Base-by-base conservation (phyloP, 805 yeast genomes). In the Citeromyces matritensis region DNA sequence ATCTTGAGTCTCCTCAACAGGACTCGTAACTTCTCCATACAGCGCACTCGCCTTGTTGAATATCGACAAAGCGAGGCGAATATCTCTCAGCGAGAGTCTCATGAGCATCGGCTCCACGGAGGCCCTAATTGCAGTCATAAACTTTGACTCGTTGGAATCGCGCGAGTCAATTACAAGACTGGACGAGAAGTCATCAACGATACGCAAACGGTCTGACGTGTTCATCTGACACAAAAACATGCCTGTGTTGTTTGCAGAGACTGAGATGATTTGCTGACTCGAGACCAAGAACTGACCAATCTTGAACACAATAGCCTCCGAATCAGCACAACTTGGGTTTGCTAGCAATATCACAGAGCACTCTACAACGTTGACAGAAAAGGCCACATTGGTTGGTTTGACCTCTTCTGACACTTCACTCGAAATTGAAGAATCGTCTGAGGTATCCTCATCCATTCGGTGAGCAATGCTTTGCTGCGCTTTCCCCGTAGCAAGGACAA, bases 281-380 rank as follows among this genome's bases (percentile, higher is more conserved):
- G 88, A 66, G 3, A 82, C 47, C 29, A 77, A 55, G 3, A 85
- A 52, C 44, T 86, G 95, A 36, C 79, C 93, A 9, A 85, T 72
- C 44, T 82, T 81, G 57, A 91, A 78, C 2, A 88, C 95, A 37
- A 88, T 67, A 0, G 97, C 97, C 43, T 86, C 94, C 0, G 94
- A 71, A 37, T 73, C 64, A 2, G 53, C 47, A 6, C 63, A 58
- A 1, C 76, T 63, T 0, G 95, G 82, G 47, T 88, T 81, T 0
- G 95, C 94, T 27, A 91, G 53, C 21, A 91, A 53, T 12, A 83
- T 71, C 12, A 88, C 60, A 0, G 94, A 82, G 1, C 88, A 74
- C 34, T 83, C 77, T 5, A 74, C 72, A 26, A 91, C 53, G 43
- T 81, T 84, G 24, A 88, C 46, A 1, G 81, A 65, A 38, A 65